A percentile compares a stretch with the other conserved stretches of the same genome.
Evolutionary conservation across 2,329 filamentous ascomycete species (phyloP).

Genomic region (Fusarium papillatum): DNA sequence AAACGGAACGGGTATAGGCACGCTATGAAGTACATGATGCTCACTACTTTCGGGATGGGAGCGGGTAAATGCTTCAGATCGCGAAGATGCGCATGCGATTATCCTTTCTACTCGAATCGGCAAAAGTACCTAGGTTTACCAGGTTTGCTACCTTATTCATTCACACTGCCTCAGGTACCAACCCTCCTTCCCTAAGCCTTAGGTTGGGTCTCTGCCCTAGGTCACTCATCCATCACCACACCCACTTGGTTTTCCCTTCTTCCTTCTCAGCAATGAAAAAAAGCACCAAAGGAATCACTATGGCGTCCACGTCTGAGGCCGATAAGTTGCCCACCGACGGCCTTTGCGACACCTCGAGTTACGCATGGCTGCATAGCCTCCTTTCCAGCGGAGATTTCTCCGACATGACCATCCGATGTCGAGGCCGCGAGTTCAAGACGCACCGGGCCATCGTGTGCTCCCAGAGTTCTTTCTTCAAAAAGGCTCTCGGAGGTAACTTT

Average conservation of each 20-base stretch:
- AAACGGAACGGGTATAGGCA: no score
- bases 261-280: not conserved
- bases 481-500: conserved; percentile 43
- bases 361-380: not conserved
- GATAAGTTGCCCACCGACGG: not conserved
- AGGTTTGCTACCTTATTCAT: no score
- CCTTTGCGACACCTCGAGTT: conserved; percentile 7
- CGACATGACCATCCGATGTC: conserved; percentile 51
- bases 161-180: not conserved
- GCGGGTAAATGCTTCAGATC: not conserved
- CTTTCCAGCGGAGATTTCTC: conserved; percentile 40
- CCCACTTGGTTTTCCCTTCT: not conserved
- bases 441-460: conserved; percentile 52
- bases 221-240: not conserved
- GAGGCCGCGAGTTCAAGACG: conserved; percentile 44
- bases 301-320: not conserved
- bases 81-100: not conserved
- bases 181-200: not conserved
- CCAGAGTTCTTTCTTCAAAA: conserved; percentile 49
- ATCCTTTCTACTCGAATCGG: no score
- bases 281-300: no score
- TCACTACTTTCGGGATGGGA: not conserved
- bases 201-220: not conserved
- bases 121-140: no score
- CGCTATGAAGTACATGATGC: not conserved